Base-by-base conservation (phyloP, 331 rosid species). In the Pyracantha coccinea region DNA sequence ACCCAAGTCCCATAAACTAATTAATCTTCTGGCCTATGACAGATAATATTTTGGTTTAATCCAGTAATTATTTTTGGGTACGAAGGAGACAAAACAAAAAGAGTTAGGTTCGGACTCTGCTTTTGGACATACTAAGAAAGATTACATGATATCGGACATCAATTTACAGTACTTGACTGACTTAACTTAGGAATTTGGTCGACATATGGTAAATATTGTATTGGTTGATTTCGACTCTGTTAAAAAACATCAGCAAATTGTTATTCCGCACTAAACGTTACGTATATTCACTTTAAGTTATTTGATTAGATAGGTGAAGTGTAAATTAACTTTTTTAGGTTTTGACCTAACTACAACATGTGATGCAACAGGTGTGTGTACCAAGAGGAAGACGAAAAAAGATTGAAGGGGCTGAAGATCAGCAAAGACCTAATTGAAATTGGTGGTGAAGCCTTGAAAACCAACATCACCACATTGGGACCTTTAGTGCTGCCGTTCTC, bases 391-490 rank as follows among this genome's bases (percentile, higher is more conserved):
- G 99, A 95, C 52, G 96, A 85, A 4, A 85, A 89, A 16, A 80
- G 88, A 32, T 78, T 85, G 27, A 95, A 92, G 85, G 99, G 99
- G 21, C 65, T 92, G 23, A 92, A 85, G 79, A 87, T 92, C n/a
- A 95, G 97, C 91, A 92, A 89, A 77, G 96, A 95, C 17, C 74
- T 95, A 0, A 77, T 95, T 58, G 99, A 90, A 71, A 90, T 95
- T 8, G 99, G 99, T 2, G 99, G 99, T 4, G 97, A 94, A n/a
- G 99, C 99, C 24, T 85, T 95, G 20, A 95, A 95, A 73, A 90
- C 99, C 27, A 95, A 95, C 89, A 95, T 95, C 79, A 95, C 99
- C 3, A 92, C 97, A 2, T 84, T 94, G 1, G 99, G 97, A n/a
- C 99, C 99, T 32, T 80, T 94, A 12, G 99, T 94, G 38, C 83